Base-by-base conservation (phyloP, 164 flowering plant genomes). In the Brasenia schreberi region DNA sequence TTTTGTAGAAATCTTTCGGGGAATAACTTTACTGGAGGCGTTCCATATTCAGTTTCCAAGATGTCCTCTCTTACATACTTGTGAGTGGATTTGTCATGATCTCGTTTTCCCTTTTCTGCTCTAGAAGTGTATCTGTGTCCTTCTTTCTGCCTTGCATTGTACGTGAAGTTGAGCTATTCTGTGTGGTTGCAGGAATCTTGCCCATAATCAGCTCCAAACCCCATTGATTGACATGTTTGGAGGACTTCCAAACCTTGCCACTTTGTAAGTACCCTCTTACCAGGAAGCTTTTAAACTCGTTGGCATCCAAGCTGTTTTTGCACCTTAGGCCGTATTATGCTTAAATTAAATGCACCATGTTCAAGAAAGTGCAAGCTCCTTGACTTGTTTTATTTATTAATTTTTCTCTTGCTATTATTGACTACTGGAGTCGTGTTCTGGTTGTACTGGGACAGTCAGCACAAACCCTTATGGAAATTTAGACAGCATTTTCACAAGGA, bases 1-100 rank as follows among this genome's bases (percentile, higher is more conserved):
- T 76, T 67, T 27, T 79, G 80, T 90, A 94, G 99, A 77, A 87
- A 94, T 77, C 81, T 94, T 69, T 92, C 87, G 66, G 74, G 81
- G 59, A 83, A 83, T 79, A 68, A 75, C 33, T 87, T 88, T 64
- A 84, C 27, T 74, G 89, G 88, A 62, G 73, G 67, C 19, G 60
- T 84, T 60, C 99, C 91, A 5, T 89, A 85, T 69, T 84, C 90
- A 43, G 71, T 91, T 75, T 76, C 86, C 61, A 65, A 19, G 39
- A 79, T 88, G 87, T 45, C 75, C 52, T 69, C 90, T 68, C 85
- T 94, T 43, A 71, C 78, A 59, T 82, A 89, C 79, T 74, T 94
- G 97, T 91, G 67, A 83, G 92, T 77, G 18, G 23, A 1, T 23
- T n/a, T n/a, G 59, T 49, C 56, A 18, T 58, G 42, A 23, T 52